These are phyloP conservation scores for Emergomyces orientalis DNA, from an alignment of 2,329 filamentous ascomycete genomes.

Conservation along the genomic window DNA sequence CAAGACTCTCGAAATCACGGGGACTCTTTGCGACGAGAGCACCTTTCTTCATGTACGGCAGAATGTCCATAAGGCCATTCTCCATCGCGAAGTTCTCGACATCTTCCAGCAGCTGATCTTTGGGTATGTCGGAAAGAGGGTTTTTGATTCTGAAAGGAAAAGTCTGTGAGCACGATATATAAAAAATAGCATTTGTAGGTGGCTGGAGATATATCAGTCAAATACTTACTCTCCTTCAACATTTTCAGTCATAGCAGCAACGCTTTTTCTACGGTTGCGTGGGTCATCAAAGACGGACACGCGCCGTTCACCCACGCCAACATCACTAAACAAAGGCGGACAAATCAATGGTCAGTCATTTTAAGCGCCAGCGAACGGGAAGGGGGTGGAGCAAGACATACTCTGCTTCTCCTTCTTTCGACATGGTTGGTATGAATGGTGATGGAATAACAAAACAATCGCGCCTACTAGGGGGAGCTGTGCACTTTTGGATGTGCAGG, in stretches of 20 bases:
- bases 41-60: conserved; percentile 37
- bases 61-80: conserved; percentile 51
- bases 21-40: conserved; percentile 67
- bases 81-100: conserved; percentile 40
- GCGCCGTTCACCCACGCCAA: conserved; percentile 9
- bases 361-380: background rate
- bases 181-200: background rate
- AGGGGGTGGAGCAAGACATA: background rate
- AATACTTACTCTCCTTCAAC: conserved; percentile 26
- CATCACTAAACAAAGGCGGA: background rate
- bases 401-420: conserved; percentile 2
- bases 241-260: conserved; percentile 25
- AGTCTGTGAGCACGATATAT: background rate
- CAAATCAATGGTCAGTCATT: background rate
- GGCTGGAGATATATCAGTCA: background rate
- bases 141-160: conserved; percentile 27
- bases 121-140: conserved; percentile 25
- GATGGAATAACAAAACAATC: background rate
- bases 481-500: background rate
- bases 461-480: background rate
- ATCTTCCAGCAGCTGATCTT: conserved; percentile 23
- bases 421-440: background rate
- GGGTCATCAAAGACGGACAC: conserved; percentile 13
- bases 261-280: conserved; percentile 15
- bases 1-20: conserved; percentile 51